phyloP scores from a whole-genome alignment of 179 eudicot species.

The Amaranthus tricolor region DNA sequence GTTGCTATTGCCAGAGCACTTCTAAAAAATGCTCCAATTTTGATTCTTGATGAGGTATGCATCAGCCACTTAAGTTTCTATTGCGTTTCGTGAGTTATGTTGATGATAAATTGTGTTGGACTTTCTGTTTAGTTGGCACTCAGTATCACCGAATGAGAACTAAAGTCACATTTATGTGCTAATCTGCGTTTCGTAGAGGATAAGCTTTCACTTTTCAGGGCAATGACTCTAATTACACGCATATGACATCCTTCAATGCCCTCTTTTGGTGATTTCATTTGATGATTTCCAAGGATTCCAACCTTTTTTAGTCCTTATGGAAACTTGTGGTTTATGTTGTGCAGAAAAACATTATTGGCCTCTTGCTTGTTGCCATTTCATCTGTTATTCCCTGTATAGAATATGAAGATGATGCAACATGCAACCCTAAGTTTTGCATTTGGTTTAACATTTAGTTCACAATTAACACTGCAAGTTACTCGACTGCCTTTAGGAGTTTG shows the following conservation, averaged over 20 bases:
- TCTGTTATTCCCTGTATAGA: not conserved
- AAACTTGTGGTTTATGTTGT: not conserved
- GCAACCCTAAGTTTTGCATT: not conserved
- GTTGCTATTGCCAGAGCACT: slow-evolving; percentile 96
- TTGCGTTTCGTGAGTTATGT: not conserved
- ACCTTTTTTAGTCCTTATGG: not conserved
- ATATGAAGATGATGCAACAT: not conserved
- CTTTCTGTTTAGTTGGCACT: not conserved
- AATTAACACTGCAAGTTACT: not conserved
- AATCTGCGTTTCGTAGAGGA: not conserved
- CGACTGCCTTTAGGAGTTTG: not conserved
- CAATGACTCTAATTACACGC: not conserved
- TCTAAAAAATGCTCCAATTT: slow-evolving; percentile 86
- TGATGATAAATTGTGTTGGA: not conserved
- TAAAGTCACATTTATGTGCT: not conserved
- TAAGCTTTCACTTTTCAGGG: not conserved
- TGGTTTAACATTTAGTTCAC: not conserved
- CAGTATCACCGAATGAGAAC: not conserved
- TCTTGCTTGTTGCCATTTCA: slow-evolving; percentile 3
- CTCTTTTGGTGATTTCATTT: not conserved
- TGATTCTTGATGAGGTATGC: slow-evolving; percentile 94
- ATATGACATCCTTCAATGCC: too few species aligned
- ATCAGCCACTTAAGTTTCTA: not conserved
- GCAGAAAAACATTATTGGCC: not conserved
- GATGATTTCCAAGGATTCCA: not conserved